Conservation (phyloP, 257 asterid species). For the Solanum bulbocastanum region DNA sequence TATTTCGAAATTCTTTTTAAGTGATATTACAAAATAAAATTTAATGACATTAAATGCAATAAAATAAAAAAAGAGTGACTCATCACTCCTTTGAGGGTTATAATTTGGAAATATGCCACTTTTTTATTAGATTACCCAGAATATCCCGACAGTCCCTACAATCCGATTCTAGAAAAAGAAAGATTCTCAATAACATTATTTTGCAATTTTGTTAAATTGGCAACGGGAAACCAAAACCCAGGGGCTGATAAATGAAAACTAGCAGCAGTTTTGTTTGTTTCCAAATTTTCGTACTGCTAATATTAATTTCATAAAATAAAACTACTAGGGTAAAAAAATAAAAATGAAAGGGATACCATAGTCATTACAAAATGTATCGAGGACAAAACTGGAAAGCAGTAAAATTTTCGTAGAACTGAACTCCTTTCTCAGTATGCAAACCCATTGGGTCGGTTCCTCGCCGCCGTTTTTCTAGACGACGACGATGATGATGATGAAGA, state of each 20-base stretch:
- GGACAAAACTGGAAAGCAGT: slow-evolving; percentile 33
- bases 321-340: not conserved
- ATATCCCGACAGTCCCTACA: not conserved
- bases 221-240: slow-evolving; percentile 10
- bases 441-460: slow-evolving; percentile 35
- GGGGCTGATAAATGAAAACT: slow-evolving; percentile 22
- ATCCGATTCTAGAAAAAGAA: not conserved
- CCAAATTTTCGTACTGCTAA: not conserved
- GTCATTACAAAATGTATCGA: slow-evolving; percentile 13
- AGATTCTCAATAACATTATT: not conserved
- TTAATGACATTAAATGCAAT: not conserved
- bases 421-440: slow-evolving; percentile 37
- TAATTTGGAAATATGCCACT: not conserved
- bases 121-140: not conserved
- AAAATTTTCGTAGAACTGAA: not conserved
- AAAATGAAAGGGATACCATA: not conserved
- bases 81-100: not conserved
- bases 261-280: not conserved
- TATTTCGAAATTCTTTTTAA: too few relatives aligned
- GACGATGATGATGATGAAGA: slow-evolving; percentile 14
- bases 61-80: not conserved
- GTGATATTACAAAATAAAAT: not conserved
- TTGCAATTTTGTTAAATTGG: slow-evolving; percentile 2
- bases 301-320: not conserved
- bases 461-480: slow-evolving; percentile 17